These are phyloP conservation scores for Phytophthora syringae DNA, from an alignment of 352 stramenopile species.

Conservation along the genomic window DNA sequence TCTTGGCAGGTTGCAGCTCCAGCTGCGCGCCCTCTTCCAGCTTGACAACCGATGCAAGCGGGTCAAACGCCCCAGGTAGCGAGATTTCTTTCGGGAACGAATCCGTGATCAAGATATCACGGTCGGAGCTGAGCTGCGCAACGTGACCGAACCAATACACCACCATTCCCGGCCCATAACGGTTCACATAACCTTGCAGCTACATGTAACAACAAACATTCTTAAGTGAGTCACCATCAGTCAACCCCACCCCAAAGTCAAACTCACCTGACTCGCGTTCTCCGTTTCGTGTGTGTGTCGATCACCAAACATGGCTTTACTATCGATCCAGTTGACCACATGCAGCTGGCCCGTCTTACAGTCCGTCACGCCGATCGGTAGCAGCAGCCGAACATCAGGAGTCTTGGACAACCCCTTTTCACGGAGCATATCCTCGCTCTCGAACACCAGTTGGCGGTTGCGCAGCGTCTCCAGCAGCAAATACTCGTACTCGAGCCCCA, in stretches of 20 bases:
- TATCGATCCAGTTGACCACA: slow-evolving; percentile 92
- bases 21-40: slow-evolving; percentile 27
- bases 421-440: slow-evolving; percentile 82
- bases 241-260: neutral
- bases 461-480: slow-evolving; percentile 77
- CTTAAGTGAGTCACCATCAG: slow-evolving; percentile 4
- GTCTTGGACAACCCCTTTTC: slow-evolving; percentile 88
- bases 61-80: slow-evolving; percentile 62
- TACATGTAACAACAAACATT: slow-evolving; percentile 28
- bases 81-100: slow-evolving; percentile 59
- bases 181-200: slow-evolving; percentile 83
- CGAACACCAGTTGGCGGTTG: slow-evolving; percentile 76
- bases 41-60: slow-evolving; percentile 25
- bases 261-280: slow-evolving; percentile 62
- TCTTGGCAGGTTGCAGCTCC: slow-evolving; percentile 23
- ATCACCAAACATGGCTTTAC: slow-evolving; percentile 91
- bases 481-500: slow-evolving; percentile 90
- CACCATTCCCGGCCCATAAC: slow-evolving; percentile 85
- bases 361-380: slow-evolving; percentile 84
- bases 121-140: slow-evolving; percentile 55
- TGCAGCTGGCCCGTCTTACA: slow-evolving; percentile 31
- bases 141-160: slow-evolving; percentile 91
- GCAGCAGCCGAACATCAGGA: slow-evolving; percentile 78
- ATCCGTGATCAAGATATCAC: slow-evolving; percentile 69
- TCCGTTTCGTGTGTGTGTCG: slow-evolving; percentile 79